Evolutionary conservation across 768 basidiomycete species (phyloP), one percentile per base, ranked within the genome.

Genomic region (Wakefieldia striispora): DNA sequence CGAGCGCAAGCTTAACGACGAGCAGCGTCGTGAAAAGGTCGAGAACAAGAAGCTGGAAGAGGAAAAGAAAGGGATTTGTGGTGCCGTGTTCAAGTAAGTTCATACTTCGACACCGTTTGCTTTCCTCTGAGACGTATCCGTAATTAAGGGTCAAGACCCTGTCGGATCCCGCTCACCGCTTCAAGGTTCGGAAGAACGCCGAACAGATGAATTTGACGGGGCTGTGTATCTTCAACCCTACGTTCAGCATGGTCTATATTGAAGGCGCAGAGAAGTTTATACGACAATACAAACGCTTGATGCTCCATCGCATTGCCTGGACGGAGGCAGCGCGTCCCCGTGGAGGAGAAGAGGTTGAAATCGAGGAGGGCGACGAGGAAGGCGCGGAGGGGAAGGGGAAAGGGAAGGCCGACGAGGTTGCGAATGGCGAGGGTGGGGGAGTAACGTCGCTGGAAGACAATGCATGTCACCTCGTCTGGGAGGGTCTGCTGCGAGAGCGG

Each of bases 121-220:
- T 33, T 23, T 6, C 7, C 21, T 16, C 40, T 44, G 6, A 27
- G 29, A 29, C 2, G 54, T 31, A 12, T 26, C 51, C 38, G 43
- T n/a, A 45, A 43, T 35, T 6, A 63, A 92, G 93, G 72, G 77
- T 99, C 57, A 87, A 88, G 65, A 86, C 81, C 47, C 82, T 99
- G 40, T 79, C 84, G n/a, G 94, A 98, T 65, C 92, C 88, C 1
- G 78, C 90, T 11, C 97, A 99, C 60, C 86, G 90, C 52, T 97
- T 92, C 78, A 99, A 98, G 74, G 90, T 97, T 45, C 84, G 90
- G 50, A 94, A 91, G 76, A 98, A 98, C 60, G 97, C 97, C 1
- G 90, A 95, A 62, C 93, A 97, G 65, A 77, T 87, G 65, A 84
- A 82, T 52, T 75, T 98, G 13, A 86, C 91, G 0, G 97, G 97